Percentiles rank a stretch among this genome's conserved stretches.
These are phyloP conservation scores for Salisapilia sapeloensis DNA, from an alignment of 352 stramenopile genomes.

Conservation along the genomic window DNA sequence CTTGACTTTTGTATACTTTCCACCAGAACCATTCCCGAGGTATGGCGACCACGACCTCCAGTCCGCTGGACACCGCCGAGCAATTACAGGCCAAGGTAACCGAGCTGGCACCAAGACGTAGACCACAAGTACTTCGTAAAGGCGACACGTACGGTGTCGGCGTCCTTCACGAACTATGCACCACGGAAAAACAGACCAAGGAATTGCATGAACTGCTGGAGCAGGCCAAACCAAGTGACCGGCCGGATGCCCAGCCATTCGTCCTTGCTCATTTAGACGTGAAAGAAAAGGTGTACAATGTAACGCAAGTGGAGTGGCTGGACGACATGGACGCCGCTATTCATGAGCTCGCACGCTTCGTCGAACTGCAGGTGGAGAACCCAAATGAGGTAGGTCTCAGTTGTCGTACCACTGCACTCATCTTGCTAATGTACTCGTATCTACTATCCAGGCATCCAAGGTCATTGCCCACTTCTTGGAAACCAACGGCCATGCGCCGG, in stretches of 20 bases:
- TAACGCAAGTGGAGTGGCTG: conserved; percentile 55
- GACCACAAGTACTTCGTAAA: conserved; percentile 54
- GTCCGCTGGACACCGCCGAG: conserved; percentile 33
- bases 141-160: conserved; percentile 38
- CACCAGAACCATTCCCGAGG: too few species aligned
- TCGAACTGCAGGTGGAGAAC: conserved; percentile 53
- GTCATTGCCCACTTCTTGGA: conserved; percentile 38
- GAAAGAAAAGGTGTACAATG: conserved; percentile 29
- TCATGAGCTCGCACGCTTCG: conserved; percentile 54
- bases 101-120: conserved; percentile 26
- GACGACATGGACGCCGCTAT: conserved; percentile 32
- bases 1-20: too few species aligned
- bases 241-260: conserved; percentile 15
- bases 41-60: conserved; percentile 9
- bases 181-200: conserved; percentile 37
- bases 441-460: conserved; percentile 7
- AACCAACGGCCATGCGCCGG: conserved; percentile 25
- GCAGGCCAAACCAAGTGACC: conserved; percentile 13
- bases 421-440: too few species aligned
- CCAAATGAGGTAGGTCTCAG: conserved; percentile 18
- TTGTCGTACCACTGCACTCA: too few species aligned
- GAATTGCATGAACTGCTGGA: conserved; percentile 24
- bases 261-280: conserved; percentile 40
- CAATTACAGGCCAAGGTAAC: conserved; percentile 42
- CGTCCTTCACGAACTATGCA: conserved; percentile 38